Evolutionary conservation across 495 filamentous ascomycete genomes (phyloP).

Genomic region (Aspergillus incahuasiensis): DNA sequence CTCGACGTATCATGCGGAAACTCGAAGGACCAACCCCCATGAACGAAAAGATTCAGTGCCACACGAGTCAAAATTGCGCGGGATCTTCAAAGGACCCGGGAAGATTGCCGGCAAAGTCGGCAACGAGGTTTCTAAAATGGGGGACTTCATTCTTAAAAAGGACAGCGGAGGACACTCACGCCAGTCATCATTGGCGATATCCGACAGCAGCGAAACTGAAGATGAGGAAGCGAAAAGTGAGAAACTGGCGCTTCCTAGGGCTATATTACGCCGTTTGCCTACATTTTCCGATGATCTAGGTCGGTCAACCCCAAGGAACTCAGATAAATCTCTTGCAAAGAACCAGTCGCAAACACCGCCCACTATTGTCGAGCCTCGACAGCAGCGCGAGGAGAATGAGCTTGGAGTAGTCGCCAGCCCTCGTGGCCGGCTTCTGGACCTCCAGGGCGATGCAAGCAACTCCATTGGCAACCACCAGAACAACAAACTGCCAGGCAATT

Average conservation of each 20-base stretch:
- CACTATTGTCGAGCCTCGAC: slow-evolving; percentile 44
- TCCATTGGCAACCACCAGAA: slow-evolving; percentile 18
- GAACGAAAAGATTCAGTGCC: slow-evolving; percentile 25
- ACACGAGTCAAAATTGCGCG: slow-evolving; percentile 41
- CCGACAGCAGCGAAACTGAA: slow-evolving; percentile 43
- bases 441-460: slow-evolving; percentile 9
- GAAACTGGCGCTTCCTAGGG: slow-evolving; percentile 25
- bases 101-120: slow-evolving; percentile 51
- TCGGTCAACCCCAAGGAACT: slow-evolving; percentile 27
- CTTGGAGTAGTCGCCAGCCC: slow-evolving; percentile 17
- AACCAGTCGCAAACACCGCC: slow-evolving; percentile 41
- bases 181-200: slow-evolving; percentile 36
- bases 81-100: slow-evolving; percentile 51
- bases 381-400: slow-evolving; percentile 28
- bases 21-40: slow-evolving; percentile 17
- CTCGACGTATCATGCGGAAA: slow-evolving; percentile 27
- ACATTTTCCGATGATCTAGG: slow-evolving; percentile 32
- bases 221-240: slow-evolving; percentile 31
- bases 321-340: slow-evolving; percentile 30
- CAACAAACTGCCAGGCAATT: slow-evolving; percentile 3
- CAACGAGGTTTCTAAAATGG: slow-evolving; percentile 54
- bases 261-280: slow-evolving; percentile 30
- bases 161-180: slow-evolving; percentile 31
- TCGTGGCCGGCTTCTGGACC: slow-evolving; percentile 7
- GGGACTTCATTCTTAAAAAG: slow-evolving; percentile 53